phyloP scores from a whole-genome alignment of 2,329 filamentous ascomycete genomes.

The Aspergillus bombycis region DNA sequence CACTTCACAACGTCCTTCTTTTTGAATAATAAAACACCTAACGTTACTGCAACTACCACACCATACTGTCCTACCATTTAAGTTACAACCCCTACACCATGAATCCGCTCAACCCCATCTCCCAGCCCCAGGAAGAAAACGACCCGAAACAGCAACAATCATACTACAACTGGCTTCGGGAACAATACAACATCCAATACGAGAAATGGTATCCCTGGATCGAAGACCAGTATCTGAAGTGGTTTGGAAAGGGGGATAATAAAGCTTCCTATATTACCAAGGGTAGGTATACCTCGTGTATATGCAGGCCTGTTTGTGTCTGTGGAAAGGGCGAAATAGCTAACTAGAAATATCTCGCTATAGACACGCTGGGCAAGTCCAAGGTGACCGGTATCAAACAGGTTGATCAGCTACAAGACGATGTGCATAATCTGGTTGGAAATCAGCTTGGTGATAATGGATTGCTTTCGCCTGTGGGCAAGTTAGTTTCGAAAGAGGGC shows the following conservation, averaged over 20 bases:
- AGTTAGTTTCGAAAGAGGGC: conserved; percentile 54
- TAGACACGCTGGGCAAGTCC: conserved; percentile 55
- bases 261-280: conserved; percentile 59
- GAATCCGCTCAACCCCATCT: background rate
- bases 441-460: conserved; percentile 57
- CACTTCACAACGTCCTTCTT: background rate
- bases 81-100: background rate
- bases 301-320: background rate
- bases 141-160: conserved; percentile 24
- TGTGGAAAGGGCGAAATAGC: background rate
- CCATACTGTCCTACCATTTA: too few species aligned
- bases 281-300: conserved; percentile 37
- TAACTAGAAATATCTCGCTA: background rate
- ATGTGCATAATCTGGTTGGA: conserved; percentile 52
- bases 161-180: conserved; percentile 45
- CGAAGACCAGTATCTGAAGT: conserved; percentile 58
- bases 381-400: conserved; percentile 56
- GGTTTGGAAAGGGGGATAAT: conserved; percentile 59
- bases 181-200: conserved; percentile 57
- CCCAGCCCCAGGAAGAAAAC: background rate
- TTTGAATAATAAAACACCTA: too few species aligned
- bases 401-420: conserved; percentile 57
- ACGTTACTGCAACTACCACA: background rate
- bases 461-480: conserved; percentile 54
- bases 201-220: conserved; percentile 61